These are phyloP conservation scores for Linnemannia exigua DNA, from an alignment of 192 early-diverging fungal species.

Conservation along the genomic window DNA sequence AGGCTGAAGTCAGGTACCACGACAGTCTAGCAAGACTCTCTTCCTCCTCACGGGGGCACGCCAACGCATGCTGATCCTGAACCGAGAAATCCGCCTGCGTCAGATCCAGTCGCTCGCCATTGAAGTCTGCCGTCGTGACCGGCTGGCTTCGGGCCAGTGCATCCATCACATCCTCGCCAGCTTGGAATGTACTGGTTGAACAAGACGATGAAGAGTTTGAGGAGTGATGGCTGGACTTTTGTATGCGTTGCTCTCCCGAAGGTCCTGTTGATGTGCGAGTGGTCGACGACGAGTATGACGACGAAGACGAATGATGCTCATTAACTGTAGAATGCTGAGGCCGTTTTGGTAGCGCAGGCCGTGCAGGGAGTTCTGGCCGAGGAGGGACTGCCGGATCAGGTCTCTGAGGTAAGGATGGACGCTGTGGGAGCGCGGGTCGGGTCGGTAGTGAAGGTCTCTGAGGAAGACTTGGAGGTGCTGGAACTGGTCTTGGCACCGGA, in stretches of 20 bases:
- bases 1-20: conserved; percentile 61
- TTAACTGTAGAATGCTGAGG: neutral
- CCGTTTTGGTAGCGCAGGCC: conserved; percentile 32
- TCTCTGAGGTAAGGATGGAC: neutral
- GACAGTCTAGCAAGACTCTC: conserved; percentile 41
- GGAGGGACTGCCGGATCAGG: neutral
- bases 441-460: conserved; percentile 28
- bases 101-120: conserved; percentile 36
- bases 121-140: conserved; percentile 25
- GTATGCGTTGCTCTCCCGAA: neutral
- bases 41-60: conserved; percentile 39
- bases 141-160: neutral
- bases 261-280: neutral
- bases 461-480: conserved; percentile 25
- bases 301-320: conserved; percentile 26
- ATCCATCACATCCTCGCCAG: conserved; percentile 5
- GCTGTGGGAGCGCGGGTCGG: conserved; percentile 19
- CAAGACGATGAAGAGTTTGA: conserved; percentile 8
- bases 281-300: conserved; percentile 6
- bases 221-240: conserved; percentile 5
- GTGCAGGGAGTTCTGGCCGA: conserved; percentile 27
- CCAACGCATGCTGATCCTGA: conserved; percentile 54
- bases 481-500: neutral
- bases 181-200: neutral
- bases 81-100: conserved; percentile 44